Evolutionary conservation across 1,284 basidiomycete genomes (phyloP), one percentile per base, ranked within the genome.

Genomic region (Golubevia sp.): DNA sequence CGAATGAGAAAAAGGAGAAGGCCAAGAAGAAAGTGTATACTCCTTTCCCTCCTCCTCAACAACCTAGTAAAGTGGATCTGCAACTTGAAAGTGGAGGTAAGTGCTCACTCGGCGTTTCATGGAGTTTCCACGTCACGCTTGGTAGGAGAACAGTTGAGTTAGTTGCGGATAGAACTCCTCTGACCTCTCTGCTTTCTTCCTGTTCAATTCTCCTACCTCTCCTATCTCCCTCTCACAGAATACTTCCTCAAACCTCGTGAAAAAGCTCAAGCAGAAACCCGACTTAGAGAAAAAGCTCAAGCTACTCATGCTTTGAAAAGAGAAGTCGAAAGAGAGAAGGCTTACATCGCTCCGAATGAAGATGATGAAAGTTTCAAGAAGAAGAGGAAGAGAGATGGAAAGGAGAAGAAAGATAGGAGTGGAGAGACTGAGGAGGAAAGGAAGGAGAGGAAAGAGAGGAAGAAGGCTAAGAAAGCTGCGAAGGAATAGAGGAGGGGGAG

Each of bases 41-140:
- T 13, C 97, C 97, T 2, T 99, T 99, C 89, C 97, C 97, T 30
- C 97, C 97, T 25, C 87, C 95, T 3, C 97, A 97, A 78, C 88
- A 90, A 71, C 95, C 94, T 44, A 90, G 93, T 77, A 99, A 99
- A 87, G 91, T 91, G 76, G 96, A 99, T 84, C 84, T 95, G 61
- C 92, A 98, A 87, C 87, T 99, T 72, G 95, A 97, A 83, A 92
- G 91, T 3, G 96, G 96, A 27, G 26, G 18, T n/a, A 21, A 27
- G 18, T 44, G 5, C 8, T 57, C 26, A 30, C 25, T n/a, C n/a
- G n/a, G n/a, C n/a, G n/a, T n/a, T n/a, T n/a, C n/a, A n/a, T n/a
- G n/a, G n/a, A n/a, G n/a, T n/a, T n/a, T n/a, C n/a, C n/a, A n/a
- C n/a, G n/a, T n/a, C n/a, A n/a, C n/a, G n/a, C n/a, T n/a, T n/a